Conservation (phyloP, 73 alveolate genomes). For the Tetrahymena thermophila region DNA sequence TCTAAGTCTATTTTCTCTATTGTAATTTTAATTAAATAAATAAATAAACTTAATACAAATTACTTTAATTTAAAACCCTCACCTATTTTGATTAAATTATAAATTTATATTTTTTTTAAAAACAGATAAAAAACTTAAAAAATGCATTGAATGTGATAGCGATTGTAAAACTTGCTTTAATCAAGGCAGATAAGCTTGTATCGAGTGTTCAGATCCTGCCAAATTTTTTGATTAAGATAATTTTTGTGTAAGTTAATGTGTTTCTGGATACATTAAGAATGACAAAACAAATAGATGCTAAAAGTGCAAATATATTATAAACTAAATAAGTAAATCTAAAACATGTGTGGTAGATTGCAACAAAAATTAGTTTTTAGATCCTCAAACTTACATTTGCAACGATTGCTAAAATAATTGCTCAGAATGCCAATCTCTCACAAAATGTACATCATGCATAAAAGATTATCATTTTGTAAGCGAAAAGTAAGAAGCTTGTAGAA, state of each 20-base stretch:
- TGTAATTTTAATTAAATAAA: no score
- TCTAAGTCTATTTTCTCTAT: no score
- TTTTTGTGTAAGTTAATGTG: background rate
- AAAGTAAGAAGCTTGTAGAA: background rate
- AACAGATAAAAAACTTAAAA: background rate
- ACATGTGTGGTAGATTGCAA: background rate
- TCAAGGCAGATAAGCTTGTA: background rate
- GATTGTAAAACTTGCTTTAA: background rate
- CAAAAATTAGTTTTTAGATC: background rate
- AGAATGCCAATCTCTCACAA: background rate
- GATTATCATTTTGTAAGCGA: background rate
- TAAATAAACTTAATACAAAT: no score
- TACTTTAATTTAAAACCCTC: no score
- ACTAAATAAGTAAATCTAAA: background rate
- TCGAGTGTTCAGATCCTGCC: background rate
- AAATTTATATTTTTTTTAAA: background rate
- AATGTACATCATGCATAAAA: background rate
- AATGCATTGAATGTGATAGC: background rate
- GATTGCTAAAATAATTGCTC: background rate
- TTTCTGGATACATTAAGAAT: background rate
- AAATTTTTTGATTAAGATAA: background rate
- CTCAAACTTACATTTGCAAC: background rate
- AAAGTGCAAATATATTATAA: background rate
- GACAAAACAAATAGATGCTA: background rate
- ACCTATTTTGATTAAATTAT: no score